Evolutionary conservation across 1,284 basidiomycete genomes (phyloP).

Genomic region (Austropuccinia psidii): DNA sequence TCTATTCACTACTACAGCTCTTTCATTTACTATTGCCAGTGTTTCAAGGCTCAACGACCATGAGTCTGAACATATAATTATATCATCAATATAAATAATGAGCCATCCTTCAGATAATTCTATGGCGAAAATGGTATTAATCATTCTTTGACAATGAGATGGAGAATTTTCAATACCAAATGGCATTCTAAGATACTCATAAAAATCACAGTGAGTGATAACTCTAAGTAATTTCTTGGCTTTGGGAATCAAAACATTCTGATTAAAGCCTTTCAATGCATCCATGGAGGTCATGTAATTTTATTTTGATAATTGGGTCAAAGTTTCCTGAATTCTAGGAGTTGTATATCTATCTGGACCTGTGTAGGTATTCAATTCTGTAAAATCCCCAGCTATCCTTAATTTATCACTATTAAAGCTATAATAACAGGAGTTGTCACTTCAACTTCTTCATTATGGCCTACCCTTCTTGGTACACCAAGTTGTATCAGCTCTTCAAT

Average conservation of each 20-base stretch:
- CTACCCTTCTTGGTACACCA: neutral
- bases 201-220: neutral
- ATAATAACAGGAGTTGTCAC: constrained; percentile 5
- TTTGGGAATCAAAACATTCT: neutral
- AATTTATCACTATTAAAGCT: neutral
- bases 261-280: constrained; percentile 2
- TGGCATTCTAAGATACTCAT: constrained; percentile 2
- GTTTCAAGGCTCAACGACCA: too few species aligned
- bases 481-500: neutral
- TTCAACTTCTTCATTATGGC: neutral
- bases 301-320: neutral
- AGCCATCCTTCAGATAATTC: neutral
- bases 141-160: neutral
- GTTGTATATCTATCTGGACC: constrained; percentile 6
- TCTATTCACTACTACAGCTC: too few species aligned
- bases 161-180: constrained; percentile 18
- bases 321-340: neutral
- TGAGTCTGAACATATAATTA: too few species aligned
- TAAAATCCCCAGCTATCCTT: neutral
- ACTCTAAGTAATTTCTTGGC: constrained; percentile 5
- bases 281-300: neutral
- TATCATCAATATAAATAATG: too few species aligned
- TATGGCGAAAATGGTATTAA: neutral
- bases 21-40: too few species aligned
- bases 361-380: neutral